phyloP scores from a whole-genome alignment of 805 yeast genomes.

The Myxozyma neglecta region DNA sequence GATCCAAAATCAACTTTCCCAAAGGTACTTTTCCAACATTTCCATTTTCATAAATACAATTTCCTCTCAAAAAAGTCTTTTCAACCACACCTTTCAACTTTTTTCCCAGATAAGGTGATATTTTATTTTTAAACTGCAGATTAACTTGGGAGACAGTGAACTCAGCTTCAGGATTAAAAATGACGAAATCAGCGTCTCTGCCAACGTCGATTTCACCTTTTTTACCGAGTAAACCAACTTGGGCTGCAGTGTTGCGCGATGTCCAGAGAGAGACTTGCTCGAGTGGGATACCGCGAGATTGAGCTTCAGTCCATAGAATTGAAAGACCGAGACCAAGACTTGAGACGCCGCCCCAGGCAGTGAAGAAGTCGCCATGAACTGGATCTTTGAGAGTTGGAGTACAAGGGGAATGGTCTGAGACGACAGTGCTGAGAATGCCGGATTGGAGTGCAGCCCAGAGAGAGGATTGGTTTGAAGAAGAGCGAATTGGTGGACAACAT shows the following conservation, averaged over 20 bases:
- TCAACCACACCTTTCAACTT: constrained; percentile 72
- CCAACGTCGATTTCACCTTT: constrained; percentile 78
- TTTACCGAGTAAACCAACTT: constrained; percentile 68
- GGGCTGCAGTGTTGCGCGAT: constrained; percentile 76
- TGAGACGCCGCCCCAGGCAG: constrained; percentile 96
- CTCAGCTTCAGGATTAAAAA: constrained; percentile 62
- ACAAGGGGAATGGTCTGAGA: constrained; percentile 95
- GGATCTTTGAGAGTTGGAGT: constrained; percentile 85
- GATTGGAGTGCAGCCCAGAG: constrained; percentile 77
- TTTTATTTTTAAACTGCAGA: constrained; percentile 74
- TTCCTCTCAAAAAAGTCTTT: constrained; percentile 72
- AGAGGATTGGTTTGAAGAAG: constrained; percentile 64
- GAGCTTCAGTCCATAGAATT: constrained; percentile 70
- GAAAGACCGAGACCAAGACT: constrained; percentile 91
- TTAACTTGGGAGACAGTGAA: constrained; percentile 51
- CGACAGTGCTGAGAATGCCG: constrained; percentile 75
- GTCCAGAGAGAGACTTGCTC: constrained; percentile 78
- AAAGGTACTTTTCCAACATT: constrained; percentile 25
- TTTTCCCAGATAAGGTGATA: constrained; percentile 82
- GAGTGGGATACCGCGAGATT: constrained; percentile 50
- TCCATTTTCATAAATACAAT: constrained; percentile 53
- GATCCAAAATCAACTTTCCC: constrained; percentile 30
- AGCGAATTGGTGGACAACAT: constrained; percentile 93
- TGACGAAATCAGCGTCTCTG: constrained; percentile 82
- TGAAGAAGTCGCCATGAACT: constrained; percentile 79